Evolutionary conservation across 257 asterid species (phyloP).

Genomic region (Lycium barbarum): DNA sequence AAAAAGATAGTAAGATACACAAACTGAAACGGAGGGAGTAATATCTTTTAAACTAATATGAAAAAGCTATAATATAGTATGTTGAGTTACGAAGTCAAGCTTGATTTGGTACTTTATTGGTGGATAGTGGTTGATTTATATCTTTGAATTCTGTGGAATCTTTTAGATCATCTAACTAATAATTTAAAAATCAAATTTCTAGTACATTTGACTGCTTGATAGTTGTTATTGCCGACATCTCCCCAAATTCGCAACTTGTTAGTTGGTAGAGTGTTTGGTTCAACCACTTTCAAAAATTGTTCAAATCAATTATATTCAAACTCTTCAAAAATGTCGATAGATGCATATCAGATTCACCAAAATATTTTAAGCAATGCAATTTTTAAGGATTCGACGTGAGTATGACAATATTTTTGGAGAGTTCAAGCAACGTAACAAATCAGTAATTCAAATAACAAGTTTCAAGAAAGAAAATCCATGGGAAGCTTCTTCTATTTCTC

Average conservation of each 20-base stretch:
- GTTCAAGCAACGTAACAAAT: background rate
- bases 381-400: fast-evolving
- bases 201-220: background rate
- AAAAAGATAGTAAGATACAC: background rate
- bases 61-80: background rate
- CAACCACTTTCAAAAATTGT: constrained; percentile 21
- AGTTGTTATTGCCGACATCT: constrained; percentile 13
- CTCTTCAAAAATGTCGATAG: too few species aligned
- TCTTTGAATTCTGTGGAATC: background rate
- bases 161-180: background rate
- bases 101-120: constrained; percentile 8
- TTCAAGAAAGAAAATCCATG: background rate
- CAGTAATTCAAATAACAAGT: background rate
- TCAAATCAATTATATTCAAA: background rate
- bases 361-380: background rate
- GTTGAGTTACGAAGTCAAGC: background rate
- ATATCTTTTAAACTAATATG: background rate
- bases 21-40: background rate
- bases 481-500: constrained; percentile 3
- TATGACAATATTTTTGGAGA: background rate
- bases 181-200: background rate
- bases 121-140: constrained; percentile 11
- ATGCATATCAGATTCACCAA: fast-evolving
- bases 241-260: background rate
- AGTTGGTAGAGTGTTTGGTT: constrained; percentile 6